phyloP scores from a whole-genome alignment of 208 protist species.

The Leishmania aethiopica region DNA sequence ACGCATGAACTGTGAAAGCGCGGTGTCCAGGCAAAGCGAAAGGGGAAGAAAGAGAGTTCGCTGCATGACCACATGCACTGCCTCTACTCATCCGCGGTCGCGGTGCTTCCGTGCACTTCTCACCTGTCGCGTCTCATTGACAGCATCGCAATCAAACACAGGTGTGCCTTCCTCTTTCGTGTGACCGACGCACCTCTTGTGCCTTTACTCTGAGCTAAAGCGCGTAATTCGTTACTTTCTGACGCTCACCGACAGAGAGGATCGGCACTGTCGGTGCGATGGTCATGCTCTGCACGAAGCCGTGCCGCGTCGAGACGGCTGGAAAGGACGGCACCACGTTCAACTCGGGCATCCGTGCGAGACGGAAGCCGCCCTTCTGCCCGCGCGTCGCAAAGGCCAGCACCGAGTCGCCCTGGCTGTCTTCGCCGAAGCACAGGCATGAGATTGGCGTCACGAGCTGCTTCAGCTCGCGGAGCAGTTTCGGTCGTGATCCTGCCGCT shows the following conservation, averaged over 20 bases:
- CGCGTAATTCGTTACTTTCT: conserved; percentile 86
- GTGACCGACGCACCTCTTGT: not conserved
- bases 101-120: not conserved
- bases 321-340: conserved; percentile 84
- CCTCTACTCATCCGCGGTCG: not conserved
- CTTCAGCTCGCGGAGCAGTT: conserved; percentile 59
- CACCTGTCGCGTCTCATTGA: not conserved
- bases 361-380: conserved; percentile 83
- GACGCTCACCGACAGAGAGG: conserved; percentile 84
- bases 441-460: conserved; percentile 80
- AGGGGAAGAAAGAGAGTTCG: not conserved
- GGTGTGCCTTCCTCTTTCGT: not conserved
- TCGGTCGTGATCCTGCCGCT: conserved; percentile 1
- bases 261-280: conserved; percentile 76
- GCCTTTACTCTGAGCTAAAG: conserved; percentile 31
- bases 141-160: not conserved
- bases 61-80: not conserved
- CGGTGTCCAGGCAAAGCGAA: not conserved
- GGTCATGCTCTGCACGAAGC: conserved; percentile 72
- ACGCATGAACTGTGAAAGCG: not conserved
- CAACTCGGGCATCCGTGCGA: conserved; percentile 67
- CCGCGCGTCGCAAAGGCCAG: conserved; percentile 66
- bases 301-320: conserved; percentile 58
- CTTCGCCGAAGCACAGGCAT: conserved; percentile 54
- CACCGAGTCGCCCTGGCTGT: conserved; percentile 57